These are phyloP conservation scores for Aspergillus sp. DNA, from an alignment of 2,329 filamentous ascomycete species.

Conservation along the genomic window DNA sequence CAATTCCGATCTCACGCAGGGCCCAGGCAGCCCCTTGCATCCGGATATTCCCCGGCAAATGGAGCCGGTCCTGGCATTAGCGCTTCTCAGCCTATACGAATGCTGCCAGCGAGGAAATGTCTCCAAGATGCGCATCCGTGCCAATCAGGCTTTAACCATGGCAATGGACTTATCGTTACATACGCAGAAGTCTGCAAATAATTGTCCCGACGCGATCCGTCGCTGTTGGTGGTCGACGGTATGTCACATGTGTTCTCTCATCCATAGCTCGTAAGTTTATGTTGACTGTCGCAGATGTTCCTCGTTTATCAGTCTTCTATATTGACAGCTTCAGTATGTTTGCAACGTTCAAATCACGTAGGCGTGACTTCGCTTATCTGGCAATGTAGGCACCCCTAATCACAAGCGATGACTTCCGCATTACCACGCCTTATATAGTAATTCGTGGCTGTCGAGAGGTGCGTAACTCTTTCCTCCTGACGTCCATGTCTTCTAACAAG, in stretches of 20 bases:
- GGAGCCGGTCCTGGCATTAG: conserved; percentile 24
- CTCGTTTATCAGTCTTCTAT: conserved; percentile 21
- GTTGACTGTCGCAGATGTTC: conserved; percentile 15
- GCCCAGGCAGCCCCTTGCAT: conserved; percentile 10
- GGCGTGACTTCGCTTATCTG: neutral
- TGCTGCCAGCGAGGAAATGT: conserved; percentile 27
- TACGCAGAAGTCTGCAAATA: neutral
- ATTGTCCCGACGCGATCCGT: conserved; percentile 22
- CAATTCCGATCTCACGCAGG: neutral
- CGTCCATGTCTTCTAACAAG: neutral
- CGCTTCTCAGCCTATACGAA: conserved; percentile 26
- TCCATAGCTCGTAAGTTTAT: neutral
- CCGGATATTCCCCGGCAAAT: conserved; percentile 16
- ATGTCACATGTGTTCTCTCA: conserved; percentile 2
- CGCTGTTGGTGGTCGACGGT: conserved; percentile 32
- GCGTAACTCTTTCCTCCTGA: neutral
- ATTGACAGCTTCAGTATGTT: conserved; percentile 17
- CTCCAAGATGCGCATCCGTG: conserved; percentile 25
- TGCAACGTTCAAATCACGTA: neutral
- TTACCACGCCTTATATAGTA: conserved; percentile 25
- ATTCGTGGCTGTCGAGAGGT: conserved; percentile 25
- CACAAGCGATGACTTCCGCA: conserved; percentile 21
- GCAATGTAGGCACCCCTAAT: conserved; percentile 23
- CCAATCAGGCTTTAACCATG: conserved; percentile 28
- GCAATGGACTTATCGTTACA: conserved; percentile 31